These are phyloP conservation scores for Citrus medica DNA, from an alignment of 345 rosid genomes.

Conservation along the genomic window DNA sequence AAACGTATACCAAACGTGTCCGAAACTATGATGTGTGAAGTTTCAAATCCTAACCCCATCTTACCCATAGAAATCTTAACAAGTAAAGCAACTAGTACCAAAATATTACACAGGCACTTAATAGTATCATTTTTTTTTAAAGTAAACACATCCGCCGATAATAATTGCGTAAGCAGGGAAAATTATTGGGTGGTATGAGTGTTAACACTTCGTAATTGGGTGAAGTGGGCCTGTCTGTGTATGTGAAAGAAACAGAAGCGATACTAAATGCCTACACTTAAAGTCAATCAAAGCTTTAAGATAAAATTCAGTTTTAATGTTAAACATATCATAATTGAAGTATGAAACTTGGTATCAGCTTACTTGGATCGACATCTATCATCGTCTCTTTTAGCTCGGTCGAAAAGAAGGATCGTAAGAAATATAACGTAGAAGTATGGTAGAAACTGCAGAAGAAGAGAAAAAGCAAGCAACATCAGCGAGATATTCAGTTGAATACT, in stretches of 20 bases:
- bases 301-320: background rate
- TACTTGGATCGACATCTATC: constrained; percentile 94
- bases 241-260: background rate
- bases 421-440: constrained; percentile 75
- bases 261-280: background rate
- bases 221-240: background rate
- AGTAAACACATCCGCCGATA: constrained; percentile 20
- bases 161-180: background rate
- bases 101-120: too few relatives aligned
- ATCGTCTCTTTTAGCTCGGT: constrained; percentile 94
- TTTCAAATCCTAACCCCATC: background rate
- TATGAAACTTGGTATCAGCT: constrained; percentile 24
- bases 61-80: background rate
- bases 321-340: background rate
- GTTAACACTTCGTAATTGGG: background rate
- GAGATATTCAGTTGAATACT: background rate
- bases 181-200: background rate
- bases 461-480: constrained; percentile 12
- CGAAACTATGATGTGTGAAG: constrained; percentile 21
- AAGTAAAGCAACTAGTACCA: too few relatives aligned
- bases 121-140: background rate
- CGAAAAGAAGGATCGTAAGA: constrained; percentile 88
- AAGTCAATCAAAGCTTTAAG: background rate
- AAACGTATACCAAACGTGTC: background rate
- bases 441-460: constrained; percentile 53